Evolutionary conservation across 1,284 basidiomycete genomes (phyloP).

Genomic region (Apiotrichum mycotoxinovorans): DNA sequence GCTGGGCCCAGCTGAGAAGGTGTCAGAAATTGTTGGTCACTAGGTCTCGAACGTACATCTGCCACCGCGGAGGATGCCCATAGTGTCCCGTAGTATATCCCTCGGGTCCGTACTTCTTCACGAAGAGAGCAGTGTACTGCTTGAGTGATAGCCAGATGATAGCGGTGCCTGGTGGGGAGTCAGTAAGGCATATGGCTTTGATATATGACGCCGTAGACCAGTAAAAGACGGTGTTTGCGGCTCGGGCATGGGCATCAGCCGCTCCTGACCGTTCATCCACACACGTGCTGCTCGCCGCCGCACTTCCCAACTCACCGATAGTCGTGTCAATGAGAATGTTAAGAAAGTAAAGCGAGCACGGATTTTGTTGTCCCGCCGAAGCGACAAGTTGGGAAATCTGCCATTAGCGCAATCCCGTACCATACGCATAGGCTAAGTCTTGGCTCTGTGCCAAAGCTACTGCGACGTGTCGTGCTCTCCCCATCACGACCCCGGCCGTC

Average conservation of each 20-base stretch:
- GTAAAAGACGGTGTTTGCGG: not conserved
- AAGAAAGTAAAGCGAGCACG: constrained; percentile 87
- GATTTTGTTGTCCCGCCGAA: constrained; percentile 66
- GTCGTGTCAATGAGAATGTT: constrained; percentile 95
- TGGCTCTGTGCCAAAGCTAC: too few species aligned
- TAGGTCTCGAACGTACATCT: constrained; percentile 21
- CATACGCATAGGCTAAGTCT: too few species aligned
- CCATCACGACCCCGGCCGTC: too few species aligned
- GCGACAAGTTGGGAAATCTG: constrained; percentile 55
- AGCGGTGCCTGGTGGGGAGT: constrained; percentile 62
- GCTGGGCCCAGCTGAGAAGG: constrained; percentile 64
- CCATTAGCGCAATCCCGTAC: too few species aligned
- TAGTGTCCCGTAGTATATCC: constrained; percentile 86
- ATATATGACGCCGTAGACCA: too few species aligned
- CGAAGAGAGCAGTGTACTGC: constrained; percentile 64
- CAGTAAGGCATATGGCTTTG: not conserved
- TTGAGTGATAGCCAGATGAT: constrained; percentile 79
- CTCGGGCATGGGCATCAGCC: too few species aligned
- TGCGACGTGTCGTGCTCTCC: too few species aligned
- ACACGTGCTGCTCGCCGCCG: not conserved
- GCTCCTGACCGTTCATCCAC: too few species aligned
- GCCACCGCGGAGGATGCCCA: constrained; percentile 63
- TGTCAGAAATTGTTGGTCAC: constrained; percentile 38
- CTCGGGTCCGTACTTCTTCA: constrained; percentile 62
- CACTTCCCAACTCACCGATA: constrained; percentile 60